These are phyloP conservation scores for Exophiala lecanii-corni DNA, from an alignment of 2,329 filamentous ascomycete species.

Conservation along the genomic window DNA sequence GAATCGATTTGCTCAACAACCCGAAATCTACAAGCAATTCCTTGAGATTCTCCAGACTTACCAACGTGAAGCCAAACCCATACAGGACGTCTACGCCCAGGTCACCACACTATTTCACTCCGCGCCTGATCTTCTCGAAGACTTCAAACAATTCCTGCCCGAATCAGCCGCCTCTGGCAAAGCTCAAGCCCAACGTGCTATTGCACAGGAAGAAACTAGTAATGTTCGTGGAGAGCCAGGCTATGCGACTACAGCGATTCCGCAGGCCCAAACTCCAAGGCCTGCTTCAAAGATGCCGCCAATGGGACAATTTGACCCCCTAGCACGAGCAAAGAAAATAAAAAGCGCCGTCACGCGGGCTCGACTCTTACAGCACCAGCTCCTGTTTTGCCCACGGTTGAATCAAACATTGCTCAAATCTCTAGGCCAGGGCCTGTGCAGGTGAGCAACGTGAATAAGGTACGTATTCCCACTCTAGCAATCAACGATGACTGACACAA, in stretches of 20 bases:
- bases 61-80: constrained; percentile 94
- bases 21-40: constrained; percentile 99
- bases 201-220: constrained; percentile 61
- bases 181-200: constrained; percentile 52
- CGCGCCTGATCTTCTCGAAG: constrained; percentile 89
- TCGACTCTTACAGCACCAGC: constrained; percentile 27
- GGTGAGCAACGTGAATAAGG: constrained; percentile 48
- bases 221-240: constrained; percentile 54
- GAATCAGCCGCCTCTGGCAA: constrained; percentile 74
- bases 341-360: constrained; percentile 69
- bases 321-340: constrained; percentile 82
- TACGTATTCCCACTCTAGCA: constrained; percentile 30
- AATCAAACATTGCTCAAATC: constrained; percentile 31
- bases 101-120: constrained; percentile 91
- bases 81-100: constrained; percentile 96
- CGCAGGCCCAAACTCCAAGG: constrained; percentile 48
- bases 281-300: constrained; percentile 73
- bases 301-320: constrained; percentile 87
- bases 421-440: constrained; percentile 35
- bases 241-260: constrained; percentile 36
- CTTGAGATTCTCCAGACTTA: constrained; percentile 97
- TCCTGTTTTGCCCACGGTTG: constrained; percentile 31
- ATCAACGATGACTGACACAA: neutral
- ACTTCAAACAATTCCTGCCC: constrained; percentile 97
- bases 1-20: constrained; percentile 95